Evolutionary conservation across 2,329 filamentous ascomycete genomes (phyloP).

Genomic region (Calonectria crousiana): DNA sequence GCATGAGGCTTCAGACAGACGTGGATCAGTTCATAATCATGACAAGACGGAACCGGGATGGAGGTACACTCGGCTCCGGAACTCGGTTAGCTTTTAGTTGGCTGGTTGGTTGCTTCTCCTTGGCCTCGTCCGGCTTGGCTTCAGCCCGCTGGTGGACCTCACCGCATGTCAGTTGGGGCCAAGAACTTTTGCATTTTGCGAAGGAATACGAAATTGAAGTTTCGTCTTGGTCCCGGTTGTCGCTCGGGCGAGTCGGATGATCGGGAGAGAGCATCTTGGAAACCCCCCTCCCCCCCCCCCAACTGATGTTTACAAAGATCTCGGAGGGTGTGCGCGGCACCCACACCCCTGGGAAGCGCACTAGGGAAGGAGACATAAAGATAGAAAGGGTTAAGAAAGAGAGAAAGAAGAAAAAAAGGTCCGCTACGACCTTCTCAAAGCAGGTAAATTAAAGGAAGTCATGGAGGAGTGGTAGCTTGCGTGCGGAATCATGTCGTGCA

Average conservation of each 20-base stretch:
- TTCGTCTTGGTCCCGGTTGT: constrained; percentile 27
- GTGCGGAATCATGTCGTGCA: background rate
- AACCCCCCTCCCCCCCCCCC: background rate
- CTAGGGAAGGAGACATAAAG: background rate
- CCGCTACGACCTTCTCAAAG: constrained; percentile 43
- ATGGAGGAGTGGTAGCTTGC: background rate
- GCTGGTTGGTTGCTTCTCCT: constrained; percentile 19
- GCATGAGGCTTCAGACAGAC: background rate
- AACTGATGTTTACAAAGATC: background rate
- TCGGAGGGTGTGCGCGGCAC: constrained; percentile 16
- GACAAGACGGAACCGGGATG: background rate
- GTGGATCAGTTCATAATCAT: constrained; percentile 21
- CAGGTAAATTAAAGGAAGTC: constrained; percentile 15
- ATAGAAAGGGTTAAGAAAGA: background rate
- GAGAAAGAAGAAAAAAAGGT: constrained; percentile 7
- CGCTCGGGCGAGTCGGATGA: constrained; percentile 18
- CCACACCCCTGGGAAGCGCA: background rate
- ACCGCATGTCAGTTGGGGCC: constrained; percentile 24
- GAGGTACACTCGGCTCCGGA: constrained; percentile 14
- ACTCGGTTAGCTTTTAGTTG: constrained; percentile 18
- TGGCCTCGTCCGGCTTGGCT: background rate
- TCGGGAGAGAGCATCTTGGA: constrained; percentile 9
- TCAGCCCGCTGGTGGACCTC: background rate
- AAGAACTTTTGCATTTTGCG: constrained; percentile 37
- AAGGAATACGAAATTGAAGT: constrained; percentile 37